Base-by-base conservation (phyloP, 148 eudicot genomes). In the Beta vulgaris region DNA sequence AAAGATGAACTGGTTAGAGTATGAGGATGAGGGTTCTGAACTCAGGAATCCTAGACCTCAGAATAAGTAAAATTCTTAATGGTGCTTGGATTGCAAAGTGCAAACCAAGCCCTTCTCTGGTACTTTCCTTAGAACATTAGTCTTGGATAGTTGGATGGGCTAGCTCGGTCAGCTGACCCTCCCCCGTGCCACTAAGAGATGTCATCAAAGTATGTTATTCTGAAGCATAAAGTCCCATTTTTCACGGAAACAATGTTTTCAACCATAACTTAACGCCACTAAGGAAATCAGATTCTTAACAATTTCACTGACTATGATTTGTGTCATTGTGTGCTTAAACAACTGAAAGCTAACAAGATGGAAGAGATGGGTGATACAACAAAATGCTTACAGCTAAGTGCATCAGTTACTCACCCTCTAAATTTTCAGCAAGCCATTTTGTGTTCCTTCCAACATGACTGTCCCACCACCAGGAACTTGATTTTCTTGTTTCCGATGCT, bases 401-500 rank as follows among this genome's bases (percentile, higher is more conserved):
- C 60, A 78, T 36, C 23, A 69, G 77, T 55, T 73, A 54, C 96
- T 80, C 75, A 91, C 98, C 92, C 73, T 91, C 88, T 32, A 91
- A 80, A 86, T 87, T 89, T 72, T 87, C 94, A 23, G 89, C 75
- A 46, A 91, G 92, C 97, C 98, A 93, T 82, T 85, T 93, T 3
- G 87, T 62, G 78, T 88, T 91, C 79, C 87, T 89, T 69, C 91
- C 88, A 78, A 87, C 64, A 76, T 88, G 93, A 77, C 90, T 91
- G 77, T 93, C 98, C 91, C 90, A 91, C 97, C 91, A 91, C 94
- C 94, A 89, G 58, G 92, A 88, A 77, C 84, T 88, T 40, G 94
- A 86, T 65, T 80, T 80, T 77, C 83, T 71, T 7, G 83, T 55
- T 11, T 80, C 83, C 60, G 43, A 43, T 57, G 73, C 83, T 80